phyloP scores from a whole-genome alignment of 1,284 basidiomycete genomes.

The Ustilago xerochloae region DNA sequence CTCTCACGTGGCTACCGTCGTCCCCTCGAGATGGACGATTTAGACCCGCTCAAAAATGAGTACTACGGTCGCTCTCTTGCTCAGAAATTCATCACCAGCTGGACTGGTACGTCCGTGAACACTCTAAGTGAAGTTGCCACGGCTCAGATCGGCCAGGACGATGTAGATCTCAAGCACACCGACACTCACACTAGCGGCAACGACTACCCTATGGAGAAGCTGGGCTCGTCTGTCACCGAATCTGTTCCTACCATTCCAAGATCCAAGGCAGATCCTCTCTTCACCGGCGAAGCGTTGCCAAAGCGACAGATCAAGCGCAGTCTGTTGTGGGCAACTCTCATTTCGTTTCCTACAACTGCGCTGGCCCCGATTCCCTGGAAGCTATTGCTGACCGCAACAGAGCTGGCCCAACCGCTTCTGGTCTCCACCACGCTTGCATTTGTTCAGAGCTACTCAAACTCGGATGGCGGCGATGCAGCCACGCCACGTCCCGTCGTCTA shows the following conservation, averaged over 20 bases:
- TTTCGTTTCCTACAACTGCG: slow-evolving; percentile 41
- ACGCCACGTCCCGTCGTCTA: slow-evolving; percentile 44
- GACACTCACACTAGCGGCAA: slow-evolving; percentile 17
- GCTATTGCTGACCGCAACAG: slow-evolving; percentile 40
- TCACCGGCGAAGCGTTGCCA: slow-evolving; percentile 18
- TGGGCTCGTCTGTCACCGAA: slow-evolving; percentile 2
- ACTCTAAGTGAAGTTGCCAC: not conserved
- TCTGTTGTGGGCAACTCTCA: slow-evolving; percentile 42
- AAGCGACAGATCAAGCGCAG: slow-evolving; percentile 12
- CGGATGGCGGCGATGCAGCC: slow-evolving; percentile 10
- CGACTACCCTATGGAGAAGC: slow-evolving; percentile 26
- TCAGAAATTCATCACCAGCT: slow-evolving; percentile 23
- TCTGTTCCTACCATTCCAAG: not conserved
- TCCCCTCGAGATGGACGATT: slow-evolving; percentile 41
- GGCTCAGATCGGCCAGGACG: not conserved
- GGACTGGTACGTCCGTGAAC: slow-evolving; percentile 16
- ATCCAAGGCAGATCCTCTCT: not conserved
- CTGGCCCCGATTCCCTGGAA: slow-evolving; percentile 53
- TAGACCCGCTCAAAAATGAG: slow-evolving; percentile 43
- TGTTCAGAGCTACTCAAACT: slow-evolving; percentile 41
- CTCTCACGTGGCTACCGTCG: slow-evolving; percentile 40
- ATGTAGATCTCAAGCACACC: slow-evolving; percentile 10
- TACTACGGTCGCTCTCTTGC: slow-evolving; percentile 37
- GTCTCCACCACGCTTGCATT: slow-evolving; percentile 57
- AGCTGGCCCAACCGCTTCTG: slow-evolving; percentile 55